Evolutionary conservation across 1,284 basidiomycete genomes (phyloP).

Genomic region (Porodaedalea pini): DNA sequence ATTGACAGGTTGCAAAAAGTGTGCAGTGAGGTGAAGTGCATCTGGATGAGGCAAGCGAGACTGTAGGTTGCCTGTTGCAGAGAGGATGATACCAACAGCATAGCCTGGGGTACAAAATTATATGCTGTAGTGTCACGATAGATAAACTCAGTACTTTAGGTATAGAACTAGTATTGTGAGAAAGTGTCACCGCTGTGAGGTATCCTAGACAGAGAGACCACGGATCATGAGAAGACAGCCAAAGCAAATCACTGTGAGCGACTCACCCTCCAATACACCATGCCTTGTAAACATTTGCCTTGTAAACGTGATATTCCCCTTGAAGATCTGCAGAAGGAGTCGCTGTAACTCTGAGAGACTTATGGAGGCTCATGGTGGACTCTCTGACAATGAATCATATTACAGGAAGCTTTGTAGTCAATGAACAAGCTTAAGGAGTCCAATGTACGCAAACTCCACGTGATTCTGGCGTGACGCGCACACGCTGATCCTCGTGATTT

Average conservation of each 20-base stretch:
- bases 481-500: no score
- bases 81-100: slow-evolving; percentile 48
- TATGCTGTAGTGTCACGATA: no score
- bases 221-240: neutral
- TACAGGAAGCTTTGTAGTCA: no score
- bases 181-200: slow-evolving; percentile 14
- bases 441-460: no score
- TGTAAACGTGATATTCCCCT: neutral
- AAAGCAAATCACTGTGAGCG: neutral
- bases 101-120: slow-evolving; percentile 48
- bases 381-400: no score
- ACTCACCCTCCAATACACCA: slow-evolving; percentile 18
- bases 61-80: slow-evolving; percentile 52
- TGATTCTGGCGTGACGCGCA: no score
- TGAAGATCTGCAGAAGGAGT: neutral
- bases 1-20: slow-evolving; percentile 43
- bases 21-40: slow-evolving; percentile 55
- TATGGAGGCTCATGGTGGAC: neutral
- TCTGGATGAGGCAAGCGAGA: slow-evolving; percentile 44
- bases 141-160: neutral
- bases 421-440: no score
- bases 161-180: no score
- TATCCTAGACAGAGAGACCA: neutral
- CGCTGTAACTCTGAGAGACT: neutral
- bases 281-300: neutral